Percentiles rank a stretch among this genome's conserved stretches.
Conservation (phyloP, 768 basidiomycete species). For the Lepiota subincarnata region DNA sequence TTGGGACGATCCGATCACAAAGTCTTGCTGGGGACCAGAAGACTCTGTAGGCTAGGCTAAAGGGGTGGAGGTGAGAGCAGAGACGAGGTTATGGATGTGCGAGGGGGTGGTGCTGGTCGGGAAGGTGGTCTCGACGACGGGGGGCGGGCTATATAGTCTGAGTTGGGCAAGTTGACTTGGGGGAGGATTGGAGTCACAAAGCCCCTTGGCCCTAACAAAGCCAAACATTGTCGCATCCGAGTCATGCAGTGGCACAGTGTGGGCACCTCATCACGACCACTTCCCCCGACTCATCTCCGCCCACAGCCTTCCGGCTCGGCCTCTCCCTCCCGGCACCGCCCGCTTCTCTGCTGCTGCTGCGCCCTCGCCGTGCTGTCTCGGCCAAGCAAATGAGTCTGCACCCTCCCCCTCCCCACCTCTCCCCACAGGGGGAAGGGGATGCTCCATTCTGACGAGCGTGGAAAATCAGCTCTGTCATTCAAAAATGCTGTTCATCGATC, state of each 20-base stretch:
- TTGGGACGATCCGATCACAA: conserved; percentile 42
- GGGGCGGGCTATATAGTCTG: conserved; percentile 3
- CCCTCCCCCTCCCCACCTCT: too few relatives aligned
- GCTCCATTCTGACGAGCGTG: conserved; percentile 8
- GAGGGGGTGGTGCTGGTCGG: conserved; percentile 11
- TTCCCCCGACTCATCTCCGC: conserved; percentile 21
- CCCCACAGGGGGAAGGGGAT: neutral
- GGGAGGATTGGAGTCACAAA: conserved; percentile 10
- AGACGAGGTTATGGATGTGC: neutral
- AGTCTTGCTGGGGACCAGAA: conserved; percentile 32
- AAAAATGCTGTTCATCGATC: conserved; percentile 11
- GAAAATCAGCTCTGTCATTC: conserved; percentile 10
- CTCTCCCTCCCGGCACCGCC: neutral
- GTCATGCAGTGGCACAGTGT: conserved; percentile 10
- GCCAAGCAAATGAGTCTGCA: neutral
- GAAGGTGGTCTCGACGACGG: conserved; percentile 4
- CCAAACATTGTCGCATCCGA: conserved; percentile 11
- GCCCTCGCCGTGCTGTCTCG: neutral
- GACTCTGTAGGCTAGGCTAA: conserved; percentile 17
- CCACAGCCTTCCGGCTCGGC: conserved; percentile 14
- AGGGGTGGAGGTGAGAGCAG: conserved; percentile 1
- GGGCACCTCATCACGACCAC: conserved; percentile 1
- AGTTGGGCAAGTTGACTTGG: conserved; percentile 7
- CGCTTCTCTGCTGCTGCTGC: neutral
- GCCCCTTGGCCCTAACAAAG: conserved; percentile 9